These are phyloP conservation scores for Lipomyces sp. DNA, from an alignment of 805 yeast genomes.

Conservation along the genomic window DNA sequence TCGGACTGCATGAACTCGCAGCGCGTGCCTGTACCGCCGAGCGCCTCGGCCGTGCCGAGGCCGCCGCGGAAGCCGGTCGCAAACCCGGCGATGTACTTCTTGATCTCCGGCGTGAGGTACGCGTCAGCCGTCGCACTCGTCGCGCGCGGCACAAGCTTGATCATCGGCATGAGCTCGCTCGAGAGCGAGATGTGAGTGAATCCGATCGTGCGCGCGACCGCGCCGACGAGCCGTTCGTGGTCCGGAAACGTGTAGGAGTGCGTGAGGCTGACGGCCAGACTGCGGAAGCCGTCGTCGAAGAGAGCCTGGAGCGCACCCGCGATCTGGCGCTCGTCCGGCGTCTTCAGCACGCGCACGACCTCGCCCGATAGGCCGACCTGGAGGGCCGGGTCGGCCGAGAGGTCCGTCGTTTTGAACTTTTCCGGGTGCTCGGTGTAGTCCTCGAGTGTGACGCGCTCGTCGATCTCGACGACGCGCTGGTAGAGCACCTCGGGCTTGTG, in stretches of 20 bases:
- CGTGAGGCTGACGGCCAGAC: slow-evolving; percentile 67
- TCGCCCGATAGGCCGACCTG: slow-evolving; percentile 67
- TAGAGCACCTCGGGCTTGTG: slow-evolving; percentile 69
- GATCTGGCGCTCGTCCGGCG: slow-evolving; percentile 49
- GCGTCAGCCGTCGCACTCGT: slow-evolving; percentile 80
- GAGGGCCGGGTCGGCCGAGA: slow-evolving; percentile 37
- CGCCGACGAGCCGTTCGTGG: slow-evolving; percentile 61
- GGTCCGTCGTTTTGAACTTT: slow-evolving; percentile 27
- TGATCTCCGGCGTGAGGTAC: slow-evolving; percentile 74
- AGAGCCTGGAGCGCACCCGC: slow-evolving; percentile 44
- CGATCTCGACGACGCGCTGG: slow-evolving; percentile 74
- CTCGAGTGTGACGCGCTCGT: slow-evolving; percentile 84
- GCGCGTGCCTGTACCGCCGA: slow-evolving; percentile 36
- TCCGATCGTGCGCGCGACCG: slow-evolving; percentile 62
- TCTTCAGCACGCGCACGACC: slow-evolving; percentile 53
- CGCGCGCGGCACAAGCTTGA: slow-evolving; percentile 69
- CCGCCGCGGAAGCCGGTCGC: slow-evolving; percentile 59
- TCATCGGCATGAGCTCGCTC: slow-evolving; percentile 70
- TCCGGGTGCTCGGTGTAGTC: slow-evolving; percentile 73
- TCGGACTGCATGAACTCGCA: slow-evolving; percentile 94
- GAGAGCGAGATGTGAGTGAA: slow-evolving; percentile 67
- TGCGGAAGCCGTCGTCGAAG: slow-evolving; percentile 56
- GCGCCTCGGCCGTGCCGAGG: slow-evolving; percentile 37
- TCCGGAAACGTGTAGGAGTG: slow-evolving; percentile 72
- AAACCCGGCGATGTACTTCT: slow-evolving; percentile 59